Conservation (phyloP, 768 basidiomycete species). For the Hysterangium stoloniferum region DNA sequence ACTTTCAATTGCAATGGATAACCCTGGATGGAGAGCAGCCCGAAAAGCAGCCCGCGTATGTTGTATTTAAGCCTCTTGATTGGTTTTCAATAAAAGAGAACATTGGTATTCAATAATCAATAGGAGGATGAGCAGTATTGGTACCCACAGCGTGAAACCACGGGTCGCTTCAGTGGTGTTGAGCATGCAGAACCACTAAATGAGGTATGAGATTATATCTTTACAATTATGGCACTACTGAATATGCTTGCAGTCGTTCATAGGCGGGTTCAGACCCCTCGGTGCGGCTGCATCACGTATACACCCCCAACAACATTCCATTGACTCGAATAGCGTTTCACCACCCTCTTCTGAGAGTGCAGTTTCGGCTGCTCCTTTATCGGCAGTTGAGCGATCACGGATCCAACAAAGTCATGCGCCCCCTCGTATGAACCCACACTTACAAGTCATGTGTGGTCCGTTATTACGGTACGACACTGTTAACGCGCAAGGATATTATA, state of each 20-base stretch:
- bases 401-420: conserved; percentile 49
- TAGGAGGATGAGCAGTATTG: conserved; percentile 18
- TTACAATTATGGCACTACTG: not conserved
- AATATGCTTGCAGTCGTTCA: conserved; percentile 45
- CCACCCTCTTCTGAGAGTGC: too few relatives aligned
- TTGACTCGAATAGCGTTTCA: too few relatives aligned
- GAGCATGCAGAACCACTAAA: conserved; percentile 45
- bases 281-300: not conserved
- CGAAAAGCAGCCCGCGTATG: conserved; percentile 38
- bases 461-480: conserved; percentile 87
- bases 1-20: too few relatives aligned
- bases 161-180: conserved; percentile 45
- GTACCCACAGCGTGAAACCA: conserved; percentile 33
- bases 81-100: too few relatives aligned
- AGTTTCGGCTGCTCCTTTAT: too few relatives aligned
- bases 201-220: not conserved
- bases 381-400: conserved; percentile 53
- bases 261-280: conserved; percentile 44
- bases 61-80: not conserved
- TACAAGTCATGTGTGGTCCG: conserved; percentile 88
- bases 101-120: conserved; percentile 19
- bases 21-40: conserved; percentile 67
- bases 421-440: conserved; percentile 69
- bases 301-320: too few relatives aligned
- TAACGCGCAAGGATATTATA: conserved; percentile 71